Conservation (phyloP, 176 grass and related monocot genomes). For the Aegilops umbellulata region DNA sequence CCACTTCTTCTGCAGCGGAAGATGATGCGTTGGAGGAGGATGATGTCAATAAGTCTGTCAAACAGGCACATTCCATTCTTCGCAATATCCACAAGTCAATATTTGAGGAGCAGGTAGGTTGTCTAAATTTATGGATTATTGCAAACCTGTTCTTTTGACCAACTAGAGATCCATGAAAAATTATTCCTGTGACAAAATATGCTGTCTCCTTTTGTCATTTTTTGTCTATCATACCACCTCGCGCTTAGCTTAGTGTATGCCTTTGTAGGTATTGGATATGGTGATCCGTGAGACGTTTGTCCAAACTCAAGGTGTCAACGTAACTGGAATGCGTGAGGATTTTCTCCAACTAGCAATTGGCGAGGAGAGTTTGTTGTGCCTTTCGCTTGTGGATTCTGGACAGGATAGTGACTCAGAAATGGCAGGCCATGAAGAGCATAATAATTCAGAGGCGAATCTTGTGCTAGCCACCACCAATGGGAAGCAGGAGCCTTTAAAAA, state of each 20-base stretch:
- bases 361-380: conserved; percentile 74
- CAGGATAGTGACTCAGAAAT: conserved; percentile 40
- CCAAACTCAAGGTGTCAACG: conserved; percentile 69
- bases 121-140: conserved; percentile 13
- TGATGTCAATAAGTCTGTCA: conserved; percentile 61
- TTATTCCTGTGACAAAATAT: background rate
- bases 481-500: conserved; percentile 35
- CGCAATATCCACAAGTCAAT: conserved; percentile 67
- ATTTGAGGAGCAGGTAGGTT: conserved; percentile 81
- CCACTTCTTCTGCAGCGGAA: conserved; percentile 15
- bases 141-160: background rate
- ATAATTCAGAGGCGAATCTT: conserved; percentile 46
- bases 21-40: conserved; percentile 46
- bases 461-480: conserved; percentile 47
- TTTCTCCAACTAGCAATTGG: conserved; percentile 91
- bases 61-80: conserved; percentile 72
- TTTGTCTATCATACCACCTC: conserved; percentile 12
- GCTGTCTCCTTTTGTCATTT: background rate
- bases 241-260: conserved; percentile 18
- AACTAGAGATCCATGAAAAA: background rate
- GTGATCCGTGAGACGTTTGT: conserved; percentile 74
- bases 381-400: conserved; percentile 61
- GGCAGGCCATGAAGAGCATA: conserved; percentile 23
- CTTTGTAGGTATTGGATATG: conserved; percentile 81
- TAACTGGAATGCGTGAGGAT: conserved; percentile 91